Evolutionary conservation across 2,329 filamentous ascomycete genomes (phyloP), one percentile per base, ranked within the genome.

Genomic region (Boeremia exigua): DNA sequence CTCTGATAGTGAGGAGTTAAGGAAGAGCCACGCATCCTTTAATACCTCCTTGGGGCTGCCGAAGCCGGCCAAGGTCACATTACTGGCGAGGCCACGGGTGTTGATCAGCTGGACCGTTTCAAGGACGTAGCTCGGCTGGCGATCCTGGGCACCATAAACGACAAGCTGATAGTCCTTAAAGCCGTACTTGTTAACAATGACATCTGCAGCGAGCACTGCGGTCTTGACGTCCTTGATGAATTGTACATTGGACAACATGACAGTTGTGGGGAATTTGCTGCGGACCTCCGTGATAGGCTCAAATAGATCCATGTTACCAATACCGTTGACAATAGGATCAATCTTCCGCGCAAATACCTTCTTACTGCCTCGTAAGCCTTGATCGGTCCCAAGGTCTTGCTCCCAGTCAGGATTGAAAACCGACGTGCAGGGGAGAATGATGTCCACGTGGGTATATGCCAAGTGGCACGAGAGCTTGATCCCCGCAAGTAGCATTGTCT

Each of bases 181-280:
- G n/a, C 85, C 85, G 80, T 82, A 88, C 62, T 85, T 80, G 66
- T 88, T 87, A 60, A 87, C 81, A 58, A 88, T 87, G 58, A 88
- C 82, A 62, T 88, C 85, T 1, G 86, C 85, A 6, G 86, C 84
- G 5, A 87, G 75, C 23, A 88, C 80, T 3, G 86, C 85, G 2
- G 81, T 87, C 70, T 87, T 87, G 71, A 88, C 86, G 58, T 88
- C 86, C 68, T 88, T 88, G 59, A 75, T 75, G 56, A 81, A 82
- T 71, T 83, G 82, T 3, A 85, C 79, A 59, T 88, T 85, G 19
- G 85, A 88, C 45, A 88, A 70, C 86, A 88, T 88, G 25, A 85
- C 85, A 2, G 87, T 85, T 0, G 86, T 88, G 2, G 86, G 86
- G 19, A 78, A 79, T 54, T 82, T 78, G 0, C 85, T 82, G 47